A percentile compares a stretch with the other conserved stretches of the same genome.
Evolutionary conservation across 768 basidiomycete species (phyloP).

Genomic region (Pleurotus giganteus): DNA sequence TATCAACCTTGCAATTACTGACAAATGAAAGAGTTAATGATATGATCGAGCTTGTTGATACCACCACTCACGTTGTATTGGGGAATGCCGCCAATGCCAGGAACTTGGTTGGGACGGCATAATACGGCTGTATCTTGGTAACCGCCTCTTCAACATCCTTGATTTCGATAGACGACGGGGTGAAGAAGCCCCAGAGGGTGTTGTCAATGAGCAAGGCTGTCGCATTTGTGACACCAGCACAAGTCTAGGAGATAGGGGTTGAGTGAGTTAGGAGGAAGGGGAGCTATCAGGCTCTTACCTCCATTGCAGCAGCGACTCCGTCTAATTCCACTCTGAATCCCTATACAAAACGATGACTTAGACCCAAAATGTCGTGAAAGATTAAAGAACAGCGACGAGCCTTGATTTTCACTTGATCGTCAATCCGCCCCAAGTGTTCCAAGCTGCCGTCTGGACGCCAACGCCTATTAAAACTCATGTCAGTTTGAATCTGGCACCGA

Average conservation of each 20-base stretch:
- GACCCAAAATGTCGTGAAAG: background rate
- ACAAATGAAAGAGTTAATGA: no score
- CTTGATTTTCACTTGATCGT: conserved; percentile 66
- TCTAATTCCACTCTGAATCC: conserved; percentile 66
- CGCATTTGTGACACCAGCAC: conserved; percentile 40
- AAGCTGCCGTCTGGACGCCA: conserved; percentile 52
- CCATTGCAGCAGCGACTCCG: conserved; percentile 59
- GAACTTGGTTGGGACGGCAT: conserved; percentile 46
- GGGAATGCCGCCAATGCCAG: conserved; percentile 45
- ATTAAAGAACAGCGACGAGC: background rate
- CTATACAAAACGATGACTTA: background rate
- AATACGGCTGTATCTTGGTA: conserved; percentile 40
- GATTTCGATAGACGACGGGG: conserved; percentile 31
- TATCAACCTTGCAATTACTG: conserved; percentile 55
- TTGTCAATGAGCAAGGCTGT: conserved; percentile 48
- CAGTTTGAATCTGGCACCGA: background rate
- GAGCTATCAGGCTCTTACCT: conserved; percentile 30
- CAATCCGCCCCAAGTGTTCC: conserved; percentile 56
- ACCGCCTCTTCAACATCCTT: conserved; percentile 31
- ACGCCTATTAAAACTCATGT: conserved; percentile 14
- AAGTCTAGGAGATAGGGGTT: conserved; percentile 30
- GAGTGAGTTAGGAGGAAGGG: background rate
- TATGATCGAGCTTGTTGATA: no score
- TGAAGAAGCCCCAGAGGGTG: conserved; percentile 47
- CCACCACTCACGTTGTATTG: conserved; percentile 43